Base-by-base conservation (phyloP, 192 early-diverging fungal species). In the Glomus cerebriforme region DNA sequence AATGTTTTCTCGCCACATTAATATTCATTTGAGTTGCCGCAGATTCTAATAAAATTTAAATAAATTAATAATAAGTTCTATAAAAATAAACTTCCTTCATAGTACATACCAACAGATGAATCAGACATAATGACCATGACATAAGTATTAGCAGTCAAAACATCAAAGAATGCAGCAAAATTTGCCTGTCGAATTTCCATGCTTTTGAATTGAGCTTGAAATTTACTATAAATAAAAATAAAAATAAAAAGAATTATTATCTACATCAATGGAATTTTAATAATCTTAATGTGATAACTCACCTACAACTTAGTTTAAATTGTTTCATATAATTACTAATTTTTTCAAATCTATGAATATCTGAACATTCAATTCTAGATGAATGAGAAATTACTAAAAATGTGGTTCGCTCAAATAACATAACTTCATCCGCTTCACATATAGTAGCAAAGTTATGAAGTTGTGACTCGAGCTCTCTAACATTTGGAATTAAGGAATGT, bases 361-460 rank as follows among this genome's bases (percentile, higher is more conserved):
- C 95, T 9, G 81, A 83, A 75, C 88, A 85, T 43, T 87, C 84
- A 34, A 88, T 84, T 10, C 80, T 80, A 32, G 91, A 91, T 26
- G 92, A 86, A 79, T 93, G 92, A 12, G 95, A 93, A 80, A 99
- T 97, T 34, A 98, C 96, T 75, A 99, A 85, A 82, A 99, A 99
- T 27, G 98, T 98, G 29, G 96, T 91, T 34, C 94, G 84, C 82
- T 99, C 98, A 83, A 98, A 99, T 31, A 99, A 83, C 3, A 97
- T 94, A 32, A 99, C 94, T 82, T 99, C 97, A 59, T 95, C 90
- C 1, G 96, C 97, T 66, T 98, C 98, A 75, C 95, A 94, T 79
- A 96, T 87, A 32, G 79, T 76, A 77, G 92, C 90, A 79, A 99
- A 98, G 54, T 88, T 90, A 65, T 90, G 82, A 71, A 99, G 84